Conservation (phyloP, 2,329 filamentous ascomycete genomes). For the Lachnellula subtilissima region DNA sequence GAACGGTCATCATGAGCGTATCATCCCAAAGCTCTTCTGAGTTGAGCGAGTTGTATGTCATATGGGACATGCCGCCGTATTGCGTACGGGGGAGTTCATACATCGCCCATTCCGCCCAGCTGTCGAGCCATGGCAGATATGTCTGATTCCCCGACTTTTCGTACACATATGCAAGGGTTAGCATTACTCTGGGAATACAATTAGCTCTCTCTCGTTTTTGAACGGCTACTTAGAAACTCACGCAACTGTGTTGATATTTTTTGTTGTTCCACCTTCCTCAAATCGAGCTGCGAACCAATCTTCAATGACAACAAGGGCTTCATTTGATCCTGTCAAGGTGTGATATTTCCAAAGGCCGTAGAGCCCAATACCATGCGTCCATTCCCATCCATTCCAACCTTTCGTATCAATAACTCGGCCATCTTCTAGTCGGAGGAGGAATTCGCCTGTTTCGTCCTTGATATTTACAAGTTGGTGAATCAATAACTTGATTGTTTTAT, state of each 20-base stretch:
- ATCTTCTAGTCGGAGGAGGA: constrained; percentile 65
- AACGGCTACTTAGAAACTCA: background rate
- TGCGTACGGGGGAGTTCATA: constrained; percentile 66
- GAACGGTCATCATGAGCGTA: constrained; percentile 82
- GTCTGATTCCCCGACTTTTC: constrained; percentile 64
- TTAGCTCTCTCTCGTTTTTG: too few species aligned
- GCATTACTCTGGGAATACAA: constrained; percentile 45
- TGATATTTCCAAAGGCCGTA: constrained; percentile 83
- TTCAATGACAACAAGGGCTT: constrained; percentile 61
- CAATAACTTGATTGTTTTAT: constrained; percentile 7
- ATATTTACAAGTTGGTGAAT: constrained; percentile 59
- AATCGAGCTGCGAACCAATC: constrained; percentile 68
- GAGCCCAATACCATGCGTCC: constrained; percentile 75
- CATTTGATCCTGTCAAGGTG: constrained; percentile 59
- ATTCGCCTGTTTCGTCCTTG: constrained; percentile 68
- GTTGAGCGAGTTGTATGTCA: constrained; percentile 46
- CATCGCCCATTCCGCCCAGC: constrained; percentile 80
- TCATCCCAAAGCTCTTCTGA: constrained; percentile 78
- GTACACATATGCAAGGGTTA: constrained; percentile 73
- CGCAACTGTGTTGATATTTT: constrained; percentile 84
- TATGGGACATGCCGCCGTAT: constrained; percentile 47
- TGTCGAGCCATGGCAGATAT: constrained; percentile 72
- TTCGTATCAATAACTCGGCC: constrained; percentile 68
- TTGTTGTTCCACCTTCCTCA: constrained; percentile 54
- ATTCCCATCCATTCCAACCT: constrained; percentile 80